These are phyloP conservation scores for Kentomonas sorsogonicus DNA, from an alignment of 208 protist genomes.

Conservation along the genomic window DNA sequence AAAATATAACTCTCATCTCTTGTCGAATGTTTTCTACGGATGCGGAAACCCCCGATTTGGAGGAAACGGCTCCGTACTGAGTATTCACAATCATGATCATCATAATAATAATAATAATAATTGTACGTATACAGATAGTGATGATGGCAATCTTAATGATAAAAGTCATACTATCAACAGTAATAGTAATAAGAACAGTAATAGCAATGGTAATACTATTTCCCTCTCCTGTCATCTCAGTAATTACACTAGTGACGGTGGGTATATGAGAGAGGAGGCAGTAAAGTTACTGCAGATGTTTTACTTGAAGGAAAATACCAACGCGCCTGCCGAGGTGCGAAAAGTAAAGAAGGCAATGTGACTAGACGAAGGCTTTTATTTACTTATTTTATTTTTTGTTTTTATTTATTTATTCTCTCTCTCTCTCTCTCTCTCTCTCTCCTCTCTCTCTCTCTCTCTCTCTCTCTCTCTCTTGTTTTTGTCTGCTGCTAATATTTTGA, in stretches of 20 bases:
- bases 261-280: conserved; percentile 49
- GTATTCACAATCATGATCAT: conserved; percentile 35
- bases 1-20: conserved; percentile 31
- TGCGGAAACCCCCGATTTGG: conserved; percentile 93
- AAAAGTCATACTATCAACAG: neutral
- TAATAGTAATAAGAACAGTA: neutral
- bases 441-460: neutral
- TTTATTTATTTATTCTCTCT: conserved; percentile 4
- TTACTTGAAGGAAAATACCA: conserved; percentile 73
- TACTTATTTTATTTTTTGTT: neutral
- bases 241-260: conserved; percentile 64
- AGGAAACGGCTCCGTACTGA: conserved; percentile 88
- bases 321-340: conserved; percentile 70
- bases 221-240: too few relatives aligned
- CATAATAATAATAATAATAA: neutral
- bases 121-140: conserved; percentile 1
- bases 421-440: conserved; percentile 4
- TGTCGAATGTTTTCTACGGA: conserved; percentile 87
- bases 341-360: neutral
- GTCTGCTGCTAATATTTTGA: too few relatives aligned
- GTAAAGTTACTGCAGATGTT: conserved; percentile 73
- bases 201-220: neutral
- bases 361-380: conserved; percentile 1
- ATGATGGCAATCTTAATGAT: neutral
- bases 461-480: neutral